These are phyloP conservation scores for Fusarium cyanostomum DNA, from an alignment of 2,329 filamentous ascomycete species.

Conservation along the genomic window DNA sequence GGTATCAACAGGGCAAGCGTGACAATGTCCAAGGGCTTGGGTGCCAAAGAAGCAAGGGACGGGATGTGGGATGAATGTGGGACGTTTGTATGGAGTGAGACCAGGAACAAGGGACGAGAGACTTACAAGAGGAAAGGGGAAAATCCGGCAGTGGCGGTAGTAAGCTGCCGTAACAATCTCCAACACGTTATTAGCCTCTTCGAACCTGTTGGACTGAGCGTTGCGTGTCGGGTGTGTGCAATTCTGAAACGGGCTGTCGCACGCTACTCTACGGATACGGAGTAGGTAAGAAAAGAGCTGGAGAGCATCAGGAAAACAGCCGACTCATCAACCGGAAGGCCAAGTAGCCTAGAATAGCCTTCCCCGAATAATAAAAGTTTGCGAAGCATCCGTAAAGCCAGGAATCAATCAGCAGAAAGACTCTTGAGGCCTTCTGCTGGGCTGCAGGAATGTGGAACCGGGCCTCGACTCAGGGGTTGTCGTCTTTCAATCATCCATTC, in stretches of 20 bases:
- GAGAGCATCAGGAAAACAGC: conserved; percentile 3
- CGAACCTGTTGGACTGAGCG: background rate
- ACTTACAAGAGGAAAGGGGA: conserved; percentile 22
- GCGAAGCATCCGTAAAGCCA: conserved; percentile 1
- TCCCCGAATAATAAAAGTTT: conserved; percentile 2
- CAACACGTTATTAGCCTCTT: background rate
- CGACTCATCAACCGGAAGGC: conserved; percentile 13
- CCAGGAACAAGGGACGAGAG: conserved; percentile 33
- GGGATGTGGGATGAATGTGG: conserved; percentile 21
- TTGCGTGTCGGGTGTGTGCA: conserved; percentile 21
- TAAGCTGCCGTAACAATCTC: background rate
- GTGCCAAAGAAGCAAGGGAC: conserved; percentile 34
- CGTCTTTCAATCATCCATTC: background rate
- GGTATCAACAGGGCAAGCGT: conserved; percentile 21
- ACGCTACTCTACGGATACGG: conserved; percentile 20
- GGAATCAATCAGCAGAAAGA: background rate
- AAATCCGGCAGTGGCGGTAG: conserved; percentile 3
- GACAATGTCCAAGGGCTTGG: conserved; percentile 21
- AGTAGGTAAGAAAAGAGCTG: background rate
- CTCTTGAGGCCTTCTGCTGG: conserved; percentile 27
- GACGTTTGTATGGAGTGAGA: conserved; percentile 17
- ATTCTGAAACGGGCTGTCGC: conserved; percentile 33
- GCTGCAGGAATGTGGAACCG: conserved; percentile 19
- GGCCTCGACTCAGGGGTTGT: conserved; percentile 16
- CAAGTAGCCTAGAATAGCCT: conserved; percentile 10